Conservation (phyloP, 208 protist species). For the Acanthamoeba lenticulata region DNA sequence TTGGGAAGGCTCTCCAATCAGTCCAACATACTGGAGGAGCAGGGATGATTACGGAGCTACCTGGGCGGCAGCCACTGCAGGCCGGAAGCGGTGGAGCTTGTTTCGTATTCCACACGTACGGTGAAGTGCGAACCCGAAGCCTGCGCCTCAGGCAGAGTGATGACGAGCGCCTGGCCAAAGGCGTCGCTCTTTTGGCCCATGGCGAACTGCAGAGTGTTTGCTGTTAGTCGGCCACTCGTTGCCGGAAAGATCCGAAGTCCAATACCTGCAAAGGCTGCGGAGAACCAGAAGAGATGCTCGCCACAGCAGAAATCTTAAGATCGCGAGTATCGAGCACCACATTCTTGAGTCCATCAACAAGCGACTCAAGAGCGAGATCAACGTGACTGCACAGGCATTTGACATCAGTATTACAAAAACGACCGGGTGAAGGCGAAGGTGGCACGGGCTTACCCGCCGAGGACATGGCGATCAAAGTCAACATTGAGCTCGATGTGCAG, state of each 20-base stretch:
- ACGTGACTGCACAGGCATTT: neutral
- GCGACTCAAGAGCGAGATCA: neutral
- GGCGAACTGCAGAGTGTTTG: neutral
- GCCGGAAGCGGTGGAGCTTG: slow-evolving; percentile 70
- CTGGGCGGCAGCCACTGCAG: slow-evolving; percentile 82
- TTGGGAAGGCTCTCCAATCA: neutral
- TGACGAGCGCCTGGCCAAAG: slow-evolving; percentile 60
- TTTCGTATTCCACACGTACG: slow-evolving; percentile 79
- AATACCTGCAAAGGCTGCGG: neutral
- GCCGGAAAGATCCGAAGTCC: neutral
- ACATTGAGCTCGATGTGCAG: slow-evolving; percentile 29
- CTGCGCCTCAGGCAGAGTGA: neutral
- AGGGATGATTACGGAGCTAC: neutral
- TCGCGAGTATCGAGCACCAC: slow-evolving; percentile 77
- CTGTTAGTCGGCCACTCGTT: neutral
- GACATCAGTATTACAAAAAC: neutral
- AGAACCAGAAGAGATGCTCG: neutral
- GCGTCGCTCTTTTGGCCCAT: neutral
- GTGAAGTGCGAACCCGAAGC: neutral
- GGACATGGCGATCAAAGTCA: slow-evolving; percentile 35
- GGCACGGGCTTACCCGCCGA: neutral
- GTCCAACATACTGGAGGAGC: neutral
- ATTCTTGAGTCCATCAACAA: slow-evolving; percentile 53
- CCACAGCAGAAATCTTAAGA: slow-evolving; percentile 59
- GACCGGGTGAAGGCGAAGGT: neutral